A percentile compares a stretch with the other conserved stretches of the same genome.
phyloP scores from a whole-genome alignment of 225 moss, liverwort and hornwort species.

The Physcomitrellopsis africana region DNA sequence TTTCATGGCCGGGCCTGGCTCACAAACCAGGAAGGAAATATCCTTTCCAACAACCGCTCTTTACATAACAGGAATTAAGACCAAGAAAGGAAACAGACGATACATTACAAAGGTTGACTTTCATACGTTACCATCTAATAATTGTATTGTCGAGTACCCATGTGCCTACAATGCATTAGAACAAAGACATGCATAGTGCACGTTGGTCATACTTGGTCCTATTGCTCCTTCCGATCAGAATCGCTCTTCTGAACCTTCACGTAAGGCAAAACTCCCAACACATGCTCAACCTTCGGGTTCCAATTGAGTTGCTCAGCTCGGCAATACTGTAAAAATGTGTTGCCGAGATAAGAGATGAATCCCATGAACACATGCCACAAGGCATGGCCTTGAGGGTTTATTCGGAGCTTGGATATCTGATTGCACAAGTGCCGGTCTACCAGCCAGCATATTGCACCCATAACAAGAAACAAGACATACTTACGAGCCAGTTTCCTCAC shows the following conservation, averaged over 20 bases:
- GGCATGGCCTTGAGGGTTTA: constrained; percentile 86
- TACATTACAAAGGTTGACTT: constrained; percentile 39
- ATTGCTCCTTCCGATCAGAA: constrained; percentile 47
- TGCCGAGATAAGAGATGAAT: constrained; percentile 81
- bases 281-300: constrained; percentile 72
- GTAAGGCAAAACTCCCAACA: constrained; percentile 63
- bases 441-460: constrained; percentile 75
- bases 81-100: background rate
- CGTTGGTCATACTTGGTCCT: background rate
- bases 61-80: no score
- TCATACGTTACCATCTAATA: constrained; percentile 24
- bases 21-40: no score
- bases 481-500: constrained; percentile 78
- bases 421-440: constrained; percentile 76
- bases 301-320: constrained; percentile 83
- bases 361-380: constrained; percentile 94
- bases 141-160: constrained; percentile 18
- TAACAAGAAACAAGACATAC: constrained; percentile 61
- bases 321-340: constrained; percentile 79
- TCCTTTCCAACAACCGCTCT: no score
- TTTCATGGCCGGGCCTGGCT: no score
- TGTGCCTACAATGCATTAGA: constrained; percentile 4
- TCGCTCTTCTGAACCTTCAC: constrained; percentile 64
- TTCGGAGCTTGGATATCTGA: constrained; percentile 56
- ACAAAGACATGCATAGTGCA: constrained; percentile 5